Conservation (phyloP, 176 grass and related monocot genomes). For the Cenchrus fungigraminus region DNA sequence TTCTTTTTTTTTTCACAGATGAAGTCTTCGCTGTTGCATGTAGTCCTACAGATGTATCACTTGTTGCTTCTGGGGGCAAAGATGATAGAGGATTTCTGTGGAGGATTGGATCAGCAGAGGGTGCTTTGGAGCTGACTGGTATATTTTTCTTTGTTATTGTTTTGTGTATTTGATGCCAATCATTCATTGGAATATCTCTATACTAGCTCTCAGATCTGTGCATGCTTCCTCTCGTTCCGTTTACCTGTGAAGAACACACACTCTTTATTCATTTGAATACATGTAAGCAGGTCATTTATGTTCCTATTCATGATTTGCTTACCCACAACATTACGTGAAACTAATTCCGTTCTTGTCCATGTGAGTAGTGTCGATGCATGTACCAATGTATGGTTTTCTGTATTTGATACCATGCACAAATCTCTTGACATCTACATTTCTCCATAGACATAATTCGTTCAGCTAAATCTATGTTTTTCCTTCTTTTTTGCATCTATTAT, state of each 20-base stretch:
- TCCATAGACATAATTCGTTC: background rate
- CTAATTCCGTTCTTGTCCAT: background rate
- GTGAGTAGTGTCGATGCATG: background rate
- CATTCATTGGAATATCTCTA: background rate
- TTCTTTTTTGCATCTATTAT: background rate
- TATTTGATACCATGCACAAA: constrained; percentile 1
- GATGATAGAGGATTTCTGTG: constrained; percentile 93
- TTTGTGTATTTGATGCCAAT: background rate
- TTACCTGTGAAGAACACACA: background rate
- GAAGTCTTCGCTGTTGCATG: constrained; percentile 77
- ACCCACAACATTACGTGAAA: background rate
- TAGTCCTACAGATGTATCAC: constrained; percentile 71
- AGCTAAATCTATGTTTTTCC: background rate
- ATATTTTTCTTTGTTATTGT: background rate
- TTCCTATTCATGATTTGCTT: background rate
- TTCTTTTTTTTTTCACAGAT: constrained; percentile 44
- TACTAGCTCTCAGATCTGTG: background rate
- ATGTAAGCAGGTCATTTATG: background rate
- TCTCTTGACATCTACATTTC: background rate
- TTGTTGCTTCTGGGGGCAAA: constrained; percentile 87
- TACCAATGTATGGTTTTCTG: background rate
- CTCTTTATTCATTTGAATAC: background rate
- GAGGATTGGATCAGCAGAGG: constrained; percentile 76
- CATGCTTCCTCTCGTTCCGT: constrained; percentile 4
- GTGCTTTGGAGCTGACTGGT: constrained; percentile 64